Percentiles rank a stretch among this genome's conserved stretches.
Evolutionary conservation across 148 eudicot genomes (phyloP).

Genomic region (Spergularia bocconei): DNA sequence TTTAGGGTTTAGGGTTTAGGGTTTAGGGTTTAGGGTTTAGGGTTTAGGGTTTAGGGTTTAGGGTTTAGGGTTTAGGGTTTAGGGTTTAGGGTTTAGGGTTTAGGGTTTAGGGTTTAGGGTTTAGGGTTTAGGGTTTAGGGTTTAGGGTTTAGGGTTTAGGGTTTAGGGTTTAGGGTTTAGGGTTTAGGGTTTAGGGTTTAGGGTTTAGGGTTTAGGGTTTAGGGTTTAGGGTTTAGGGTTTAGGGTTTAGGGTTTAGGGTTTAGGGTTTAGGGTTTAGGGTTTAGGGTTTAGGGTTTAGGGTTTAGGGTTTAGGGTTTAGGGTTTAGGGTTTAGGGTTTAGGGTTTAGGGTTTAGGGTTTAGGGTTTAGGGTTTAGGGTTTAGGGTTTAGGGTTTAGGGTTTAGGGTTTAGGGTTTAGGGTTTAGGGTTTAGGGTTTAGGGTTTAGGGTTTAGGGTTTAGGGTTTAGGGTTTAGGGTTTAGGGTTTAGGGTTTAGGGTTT

Average conservation of each 20-base stretch:
- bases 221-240: constrained; percentile 23
- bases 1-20: too few relatives aligned
- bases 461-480: neutral
- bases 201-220: constrained; percentile 16
- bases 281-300: constrained; percentile 17
- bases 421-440: neutral
- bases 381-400: constrained; percentile 24
- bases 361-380: constrained; percentile 24
- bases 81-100: too few relatives aligned
- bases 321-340: constrained; percentile 22
- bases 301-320: constrained; percentile 22
- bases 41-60: too few relatives aligned
- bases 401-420: constrained; percentile 10
- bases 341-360: constrained; percentile 23
- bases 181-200: constrained; percentile 13
- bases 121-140: too few relatives aligned
- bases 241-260: constrained; percentile 18
- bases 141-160: too few relatives aligned
- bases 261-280: constrained; percentile 22
- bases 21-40: too few relatives aligned
- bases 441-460: neutral
- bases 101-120: too few relatives aligned
- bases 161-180: neutral
- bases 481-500: neutral
- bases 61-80: too few relatives aligned